These are phyloP conservation scores for Penicillium crystallinum DNA, from an alignment of 495 filamentous ascomycete species.

Conservation along the genomic window DNA sequence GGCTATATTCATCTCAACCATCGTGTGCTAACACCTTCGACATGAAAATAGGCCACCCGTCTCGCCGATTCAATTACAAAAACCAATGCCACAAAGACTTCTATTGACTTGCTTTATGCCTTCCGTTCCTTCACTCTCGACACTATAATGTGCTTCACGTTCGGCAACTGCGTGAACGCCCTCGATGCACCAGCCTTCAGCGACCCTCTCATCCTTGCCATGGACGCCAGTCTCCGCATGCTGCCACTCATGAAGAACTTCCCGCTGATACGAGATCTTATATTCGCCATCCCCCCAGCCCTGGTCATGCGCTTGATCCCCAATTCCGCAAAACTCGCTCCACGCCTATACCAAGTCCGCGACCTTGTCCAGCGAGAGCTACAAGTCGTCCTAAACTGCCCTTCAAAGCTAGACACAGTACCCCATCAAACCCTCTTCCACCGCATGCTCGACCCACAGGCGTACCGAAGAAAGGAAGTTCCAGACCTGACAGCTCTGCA, in stretches of 20 bases:
- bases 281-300: not conserved
- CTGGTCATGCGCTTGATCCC: constrained; percentile 1
- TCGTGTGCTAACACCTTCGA: not conserved
- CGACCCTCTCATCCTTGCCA: constrained; percentile 3
- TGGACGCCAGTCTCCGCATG: constrained; percentile 2
- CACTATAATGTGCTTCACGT: constrained; percentile 5
- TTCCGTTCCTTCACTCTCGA: constrained; percentile 4
- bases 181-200: constrained; percentile 1
- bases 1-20: not conserved
- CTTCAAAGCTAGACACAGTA: not conserved
- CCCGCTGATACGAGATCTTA: not conserved
- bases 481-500: not conserved
- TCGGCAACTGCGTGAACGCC: constrained; percentile 2
- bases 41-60: not conserved
- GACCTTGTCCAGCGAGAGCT: constrained; percentile 5
- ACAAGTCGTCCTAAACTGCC: constrained; percentile 1
- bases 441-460: constrained; percentile 2
- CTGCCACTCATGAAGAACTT: constrained; percentile 2
- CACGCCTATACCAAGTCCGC: constrained; percentile 2
- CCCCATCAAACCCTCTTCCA: constrained; percentile 4
- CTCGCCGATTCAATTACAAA: not conserved
- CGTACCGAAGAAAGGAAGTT: constrained; percentile 2
- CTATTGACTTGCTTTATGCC: constrained; percentile 1
- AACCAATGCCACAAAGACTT: not conserved
- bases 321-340: not conserved